Percentiles rank a stretch among this genome's conserved stretches.
These are phyloP conservation scores for Evernia prunastri DNA, from an alignment of 495 filamentous ascomycete species.

Conservation along the genomic window DNA sequence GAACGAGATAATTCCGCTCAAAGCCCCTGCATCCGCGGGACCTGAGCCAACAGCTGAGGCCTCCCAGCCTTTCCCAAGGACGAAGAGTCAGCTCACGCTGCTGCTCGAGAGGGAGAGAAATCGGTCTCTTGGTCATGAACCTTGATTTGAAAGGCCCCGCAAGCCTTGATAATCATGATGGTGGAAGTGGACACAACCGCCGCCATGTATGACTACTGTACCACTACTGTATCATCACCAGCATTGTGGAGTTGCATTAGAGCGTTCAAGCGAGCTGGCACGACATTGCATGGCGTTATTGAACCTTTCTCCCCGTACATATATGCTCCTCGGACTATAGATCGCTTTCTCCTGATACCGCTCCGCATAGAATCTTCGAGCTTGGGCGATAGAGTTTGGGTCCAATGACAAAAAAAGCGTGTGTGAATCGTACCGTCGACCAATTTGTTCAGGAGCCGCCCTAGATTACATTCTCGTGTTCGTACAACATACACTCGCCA, in stretches of 20 bases:
- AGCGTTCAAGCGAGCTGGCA: conserved; percentile 17
- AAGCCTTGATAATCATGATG: background rate
- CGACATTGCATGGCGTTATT: conserved; percentile 6
- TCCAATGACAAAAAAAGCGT: background rate
- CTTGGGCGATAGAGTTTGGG: background rate
- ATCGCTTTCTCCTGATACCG: background rate
- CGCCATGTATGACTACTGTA: conserved; percentile 5
- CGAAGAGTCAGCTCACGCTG: conserved; percentile 30
- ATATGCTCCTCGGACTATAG: conserved; percentile 5
- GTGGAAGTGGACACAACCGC: background rate
- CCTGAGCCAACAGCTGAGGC: conserved; percentile 3
- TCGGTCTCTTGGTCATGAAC: conserved; percentile 2
- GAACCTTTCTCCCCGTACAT: background rate
- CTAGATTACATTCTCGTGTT: background rate
- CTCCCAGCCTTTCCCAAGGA: conserved; percentile 23
- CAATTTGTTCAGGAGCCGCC: background rate
- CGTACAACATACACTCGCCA: background rate
- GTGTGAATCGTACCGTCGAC: background rate
- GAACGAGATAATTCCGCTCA: conserved; percentile 14
- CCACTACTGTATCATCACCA: background rate
- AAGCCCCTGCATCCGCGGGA: conserved; percentile 13
- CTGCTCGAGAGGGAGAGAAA: conserved; percentile 22
- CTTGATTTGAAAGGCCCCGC: background rate
- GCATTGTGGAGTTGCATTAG: conserved; percentile 2
- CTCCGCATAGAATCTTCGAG: background rate